Base-by-base conservation (phyloP, 148 eudicot species). In the Silene latifolia region DNA sequence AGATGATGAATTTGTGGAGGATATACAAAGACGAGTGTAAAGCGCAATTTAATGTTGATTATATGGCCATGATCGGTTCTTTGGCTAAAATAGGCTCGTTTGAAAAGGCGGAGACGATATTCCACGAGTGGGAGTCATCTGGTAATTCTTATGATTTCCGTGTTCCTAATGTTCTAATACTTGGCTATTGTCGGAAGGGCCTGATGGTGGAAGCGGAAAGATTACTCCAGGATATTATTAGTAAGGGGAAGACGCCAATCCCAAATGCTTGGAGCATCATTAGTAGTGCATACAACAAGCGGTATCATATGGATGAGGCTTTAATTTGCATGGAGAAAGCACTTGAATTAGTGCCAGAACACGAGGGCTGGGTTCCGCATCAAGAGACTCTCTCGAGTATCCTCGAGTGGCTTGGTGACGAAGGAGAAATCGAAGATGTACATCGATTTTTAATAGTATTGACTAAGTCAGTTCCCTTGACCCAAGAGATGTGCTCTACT, bases 211-310 rank as follows among this genome's bases (percentile, higher is more conserved):
- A 83, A 80, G 81, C 86, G 9, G 86, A 84, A 62, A 67, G 2
- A 63, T 74, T 86, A 84, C 84, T 88, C 25, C 76, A 75, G 47
- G 78, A 58, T 10, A 72, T 86, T 19, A 69, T 80, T 3, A 56
- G 74, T 47, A 82, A 44, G 58, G 91, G 91, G 57, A 80, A 81
- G 62, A 70, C 42, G 11, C 89, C 91, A 1, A 77, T 39, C 14
- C 89, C 89, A 25, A 83, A 85, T 70, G 77, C 85, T 20, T 88
- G 87, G 87, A 80, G 78, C 35, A 86, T 88, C 68, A 73, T 86
- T 46, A 76, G 88, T 71, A 59, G 81, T 4, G 91, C 87, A 19
- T 82, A 82, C 69, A 53, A 81, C 60, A 78, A 74, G 23, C 76
- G 61, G 44, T 27, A 32, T 51, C 63, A 84, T 59, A 72, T 84